These are phyloP conservation scores for Abrus pulchellus DNA, from an alignment of 306 rosid genomes.

Conservation along the genomic window DNA sequence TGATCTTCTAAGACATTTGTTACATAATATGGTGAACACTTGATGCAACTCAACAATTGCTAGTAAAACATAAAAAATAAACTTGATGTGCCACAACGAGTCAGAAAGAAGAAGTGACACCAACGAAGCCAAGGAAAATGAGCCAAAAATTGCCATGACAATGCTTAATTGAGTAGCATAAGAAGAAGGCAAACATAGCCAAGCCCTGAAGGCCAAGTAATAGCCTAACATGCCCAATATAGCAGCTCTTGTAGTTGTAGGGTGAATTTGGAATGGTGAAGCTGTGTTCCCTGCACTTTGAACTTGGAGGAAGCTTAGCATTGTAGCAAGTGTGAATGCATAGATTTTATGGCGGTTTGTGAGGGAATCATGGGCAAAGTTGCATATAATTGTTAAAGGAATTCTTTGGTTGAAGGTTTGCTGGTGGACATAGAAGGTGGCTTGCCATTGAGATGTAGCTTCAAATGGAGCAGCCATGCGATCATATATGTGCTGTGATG, in stretches of 20 bases:
- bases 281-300: slow-evolving; percentile 14
- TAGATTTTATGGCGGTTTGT: background rate
- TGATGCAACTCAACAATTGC: slow-evolving; percentile 15
- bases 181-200: background rate
- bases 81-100: slow-evolving; percentile 7
- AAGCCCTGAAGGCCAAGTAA: slow-evolving; percentile 23
- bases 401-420: slow-evolving; percentile 27
- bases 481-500: background rate
- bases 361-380: slow-evolving; percentile 25
- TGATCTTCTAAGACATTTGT: background rate
- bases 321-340: slow-evolving; percentile 16
- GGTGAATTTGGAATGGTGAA: slow-evolving; percentile 32
- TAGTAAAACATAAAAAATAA: background rate
- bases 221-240: slow-evolving; percentile 6
- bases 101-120: slow-evolving; percentile 7
- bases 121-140: slow-evolving; percentile 30
- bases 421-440: slow-evolving; percentile 5
- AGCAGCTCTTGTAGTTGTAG: slow-evolving; percentile 17
- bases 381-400: background rate
- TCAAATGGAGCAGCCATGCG: slow-evolving; percentile 15
- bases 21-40: background rate
- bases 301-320: slow-evolving; percentile 26
- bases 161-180: slow-evolving; percentile 30
- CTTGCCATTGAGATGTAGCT: background rate
- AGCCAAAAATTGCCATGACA: slow-evolving; percentile 8